These are phyloP conservation scores for Arctostaphylos glauca DNA, from an alignment of 148 eudicot genomes.

Conservation along the genomic window DNA sequence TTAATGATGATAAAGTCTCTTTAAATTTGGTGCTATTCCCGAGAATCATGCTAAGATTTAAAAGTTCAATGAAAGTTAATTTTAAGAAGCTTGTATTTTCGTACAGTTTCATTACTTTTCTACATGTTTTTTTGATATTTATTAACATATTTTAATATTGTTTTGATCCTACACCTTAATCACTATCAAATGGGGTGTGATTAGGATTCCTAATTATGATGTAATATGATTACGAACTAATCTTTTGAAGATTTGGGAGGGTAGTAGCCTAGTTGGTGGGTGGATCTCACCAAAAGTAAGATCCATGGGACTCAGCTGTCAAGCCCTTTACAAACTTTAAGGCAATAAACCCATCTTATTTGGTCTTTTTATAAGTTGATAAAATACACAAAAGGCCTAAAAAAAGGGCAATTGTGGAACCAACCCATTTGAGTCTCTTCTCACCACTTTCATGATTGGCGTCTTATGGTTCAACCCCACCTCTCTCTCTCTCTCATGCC, in stretches of 20 bases:
- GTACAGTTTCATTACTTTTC: background rate
- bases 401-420: conserved; percentile 17
- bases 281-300: conserved; percentile 18
- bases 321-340: conserved; percentile 37
- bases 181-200: background rate
- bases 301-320: conserved; percentile 29
- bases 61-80: background rate
- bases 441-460: conserved; percentile 39
- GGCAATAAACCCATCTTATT: conserved; percentile 17
- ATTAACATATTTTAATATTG: background rate
- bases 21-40: background rate
- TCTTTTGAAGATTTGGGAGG: conserved; percentile 23
- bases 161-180: background rate
- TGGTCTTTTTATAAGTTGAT: background rate
- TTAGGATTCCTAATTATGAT: background rate
- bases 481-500: conserved; percentile 9
- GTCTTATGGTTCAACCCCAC: conserved; percentile 34
- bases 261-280: conserved; percentile 19
- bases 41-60: background rate
- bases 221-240: background rate
- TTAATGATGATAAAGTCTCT: conserved; percentile 21
- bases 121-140: background rate
- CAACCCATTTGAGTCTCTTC: conserved; percentile 36
- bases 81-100: background rate
- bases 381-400: background rate